These are phyloP conservation scores for Phoma sp. DNA, from an alignment of 2,329 filamentous ascomycete species.

Conservation along the genomic window DNA sequence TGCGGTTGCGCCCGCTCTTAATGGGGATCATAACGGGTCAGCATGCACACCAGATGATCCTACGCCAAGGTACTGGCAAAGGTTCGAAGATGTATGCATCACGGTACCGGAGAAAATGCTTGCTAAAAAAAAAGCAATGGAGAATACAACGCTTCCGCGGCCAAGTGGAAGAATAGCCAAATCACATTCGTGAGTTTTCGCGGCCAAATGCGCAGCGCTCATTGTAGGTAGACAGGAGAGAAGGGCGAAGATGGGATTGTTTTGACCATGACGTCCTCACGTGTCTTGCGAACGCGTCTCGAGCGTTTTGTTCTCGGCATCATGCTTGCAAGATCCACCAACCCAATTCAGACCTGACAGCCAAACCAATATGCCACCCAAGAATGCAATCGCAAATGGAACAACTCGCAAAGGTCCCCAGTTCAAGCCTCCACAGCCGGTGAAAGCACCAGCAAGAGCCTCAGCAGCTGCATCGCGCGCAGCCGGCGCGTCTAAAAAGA, in stretches of 20 bases:
- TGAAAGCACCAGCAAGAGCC: constrained; percentile 34
- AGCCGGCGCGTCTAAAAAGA: constrained; percentile 29
- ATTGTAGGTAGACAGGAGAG: background rate
- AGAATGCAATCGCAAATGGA: constrained; percentile 28
- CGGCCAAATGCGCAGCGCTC: background rate
- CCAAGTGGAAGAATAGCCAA: background rate
- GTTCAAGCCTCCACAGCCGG: constrained; percentile 47
- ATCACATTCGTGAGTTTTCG: background rate
- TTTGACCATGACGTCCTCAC: background rate
- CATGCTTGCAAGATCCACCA: constrained; percentile 7
- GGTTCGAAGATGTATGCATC: background rate
- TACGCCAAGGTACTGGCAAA: background rate
- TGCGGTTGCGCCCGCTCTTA: background rate
- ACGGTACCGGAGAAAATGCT: background rate
- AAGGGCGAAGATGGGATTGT: background rate
- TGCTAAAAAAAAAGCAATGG: background rate
- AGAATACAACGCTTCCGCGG: background rate
- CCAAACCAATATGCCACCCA: constrained; percentile 32
- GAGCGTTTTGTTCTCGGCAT: background rate
- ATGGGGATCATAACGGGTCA: constrained; percentile 4
- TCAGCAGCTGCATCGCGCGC: constrained; percentile 28
- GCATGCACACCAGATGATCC: constrained; percentile 4
- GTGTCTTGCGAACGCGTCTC: background rate
- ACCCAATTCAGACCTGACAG: background rate
- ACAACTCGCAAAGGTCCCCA: constrained; percentile 40